Conservation (phyloP, 257 asterid species). For the Solanum pimpinellifolium region DNA sequence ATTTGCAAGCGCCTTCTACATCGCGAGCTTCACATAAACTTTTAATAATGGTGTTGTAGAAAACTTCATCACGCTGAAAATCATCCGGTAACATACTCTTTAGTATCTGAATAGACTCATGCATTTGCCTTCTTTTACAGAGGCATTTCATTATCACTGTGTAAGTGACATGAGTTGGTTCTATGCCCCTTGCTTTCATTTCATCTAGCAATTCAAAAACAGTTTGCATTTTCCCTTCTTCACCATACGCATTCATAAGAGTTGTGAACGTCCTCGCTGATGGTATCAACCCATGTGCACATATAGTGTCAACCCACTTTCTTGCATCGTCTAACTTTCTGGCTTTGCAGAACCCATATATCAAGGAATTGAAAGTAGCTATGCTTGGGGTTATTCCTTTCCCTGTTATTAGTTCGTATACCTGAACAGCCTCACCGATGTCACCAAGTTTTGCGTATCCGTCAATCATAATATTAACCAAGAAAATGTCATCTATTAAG, state of each 20-base stretch:
- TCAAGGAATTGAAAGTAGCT: conserved; percentile 60
- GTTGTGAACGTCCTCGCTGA: conserved; percentile 53
- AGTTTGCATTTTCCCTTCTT: conserved; percentile 27
- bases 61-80: conserved; percentile 42
- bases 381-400: conserved; percentile 55
- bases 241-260: conserved; percentile 55
- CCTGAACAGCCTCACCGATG: conserved; percentile 34
- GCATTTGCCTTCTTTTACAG: conserved; percentile 39
- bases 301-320: conserved; percentile 24
- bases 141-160: conserved; percentile 61
- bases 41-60: conserved; percentile 53
- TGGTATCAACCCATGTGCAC: conserved; percentile 41
- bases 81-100: conserved; percentile 38
- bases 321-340: conserved; percentile 30
- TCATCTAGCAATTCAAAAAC: conserved; percentile 28
- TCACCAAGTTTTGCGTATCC: conserved; percentile 54
- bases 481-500: conserved; percentile 36
- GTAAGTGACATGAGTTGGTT: conserved; percentile 54
- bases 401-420: conserved; percentile 30
- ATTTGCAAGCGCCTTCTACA: conserved; percentile 24
- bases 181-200: conserved; percentile 42
- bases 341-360: conserved; percentile 51
- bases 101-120: conserved; percentile 32
- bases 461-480: conserved; percentile 59
- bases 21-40: conserved; percentile 40